Evolutionary conservation across 176 grass and related monocot genomes (phyloP).

Genomic region (Tillandsia fasciculata): DNA sequence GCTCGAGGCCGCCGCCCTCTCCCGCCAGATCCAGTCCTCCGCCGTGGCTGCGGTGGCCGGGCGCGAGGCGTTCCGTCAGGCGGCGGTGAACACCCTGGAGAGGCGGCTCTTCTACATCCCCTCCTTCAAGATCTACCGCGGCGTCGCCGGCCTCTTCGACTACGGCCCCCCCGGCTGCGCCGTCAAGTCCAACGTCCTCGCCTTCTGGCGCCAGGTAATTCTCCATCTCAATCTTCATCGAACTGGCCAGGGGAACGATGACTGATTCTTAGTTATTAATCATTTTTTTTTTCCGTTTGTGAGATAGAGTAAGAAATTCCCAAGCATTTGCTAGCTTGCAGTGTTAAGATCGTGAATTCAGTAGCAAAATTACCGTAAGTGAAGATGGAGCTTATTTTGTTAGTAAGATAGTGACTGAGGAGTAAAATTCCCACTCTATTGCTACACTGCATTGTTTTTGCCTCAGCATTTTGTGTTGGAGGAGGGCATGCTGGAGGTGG

Average conservation of each 20-base stretch:
- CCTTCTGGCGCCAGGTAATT: slow-evolving; percentile 79
- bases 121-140: slow-evolving; percentile 93
- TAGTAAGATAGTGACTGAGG: not conserved
- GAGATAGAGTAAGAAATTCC: too few species aligned
- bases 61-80: slow-evolving; percentile 63
- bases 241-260: too few species aligned
- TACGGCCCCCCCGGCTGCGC: slow-evolving; percentile 72
- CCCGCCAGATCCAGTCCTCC: not conserved
- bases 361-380: not conserved
- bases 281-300: too few species aligned
- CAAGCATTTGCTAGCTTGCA: too few species aligned
- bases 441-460: slow-evolving; percentile 8
- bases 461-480: slow-evolving; percentile 83
- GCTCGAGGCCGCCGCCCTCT: not conserved
- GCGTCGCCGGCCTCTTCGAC: slow-evolving; percentile 87
- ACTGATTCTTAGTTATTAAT: not conserved
- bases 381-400: not conserved
- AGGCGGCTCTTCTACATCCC: slow-evolving; percentile 74
- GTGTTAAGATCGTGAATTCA: too few species aligned
- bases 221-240: too few species aligned
- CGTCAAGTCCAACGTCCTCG: slow-evolving; percentile 77
- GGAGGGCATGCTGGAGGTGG: slow-evolving; percentile 87
- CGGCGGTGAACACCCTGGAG: slow-evolving; percentile 78
- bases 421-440: slow-evolving; percentile 3
- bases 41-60: slow-evolving; percentile 18